Evolutionary conservation across 495 filamentous ascomycete genomes (phyloP).

Genomic region (Viridothelium virens): DNA sequence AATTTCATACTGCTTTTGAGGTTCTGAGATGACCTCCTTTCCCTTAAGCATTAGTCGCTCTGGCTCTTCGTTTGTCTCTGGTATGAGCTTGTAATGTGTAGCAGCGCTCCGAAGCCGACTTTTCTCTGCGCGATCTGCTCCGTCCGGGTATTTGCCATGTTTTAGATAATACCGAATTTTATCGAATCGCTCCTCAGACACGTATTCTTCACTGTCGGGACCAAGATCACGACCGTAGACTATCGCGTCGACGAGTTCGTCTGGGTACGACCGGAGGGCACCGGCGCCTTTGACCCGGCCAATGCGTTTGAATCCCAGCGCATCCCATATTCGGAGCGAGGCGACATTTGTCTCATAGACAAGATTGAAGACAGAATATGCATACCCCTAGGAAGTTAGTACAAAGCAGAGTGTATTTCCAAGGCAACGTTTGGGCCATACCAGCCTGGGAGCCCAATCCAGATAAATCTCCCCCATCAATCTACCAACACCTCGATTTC

Average conservation of each 20-base stretch:
- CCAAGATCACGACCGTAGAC: conserved; percentile 89
- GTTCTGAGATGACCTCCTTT: conserved; percentile 92
- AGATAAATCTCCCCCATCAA: conserved; percentile 92
- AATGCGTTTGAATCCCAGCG: conserved; percentile 94
- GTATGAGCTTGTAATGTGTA: conserved; percentile 84
- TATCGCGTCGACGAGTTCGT: conserved; percentile 83
- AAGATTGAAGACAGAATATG: conserved; percentile 94
- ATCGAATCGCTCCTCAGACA: conserved; percentile 94
- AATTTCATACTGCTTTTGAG: conserved; percentile 85
- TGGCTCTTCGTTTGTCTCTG: conserved; percentile 42
- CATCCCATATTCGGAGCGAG: conserved; percentile 93
- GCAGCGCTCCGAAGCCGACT: conserved; percentile 84
- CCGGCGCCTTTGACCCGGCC: conserved; percentile 84
- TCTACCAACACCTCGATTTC: conserved; percentile 83
- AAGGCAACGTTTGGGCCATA: conserved; percentile 27
- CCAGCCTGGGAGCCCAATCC: conserved; percentile 86
- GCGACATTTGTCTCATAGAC: conserved; percentile 97
- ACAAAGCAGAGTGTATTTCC: background rate
- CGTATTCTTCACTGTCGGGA: conserved; percentile 70
- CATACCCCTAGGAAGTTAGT: conserved; percentile 57
- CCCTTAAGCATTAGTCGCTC: conserved; percentile 93
- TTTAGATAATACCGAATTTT: conserved; percentile 98
- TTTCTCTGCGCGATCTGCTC: conserved; percentile 92
- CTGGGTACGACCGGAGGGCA: conserved; percentile 71
- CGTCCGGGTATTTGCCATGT: conserved; percentile 84